Evolutionary conservation across 306 rosid genomes (phyloP).

Genomic region (Elaeagnus macrophylla): DNA sequence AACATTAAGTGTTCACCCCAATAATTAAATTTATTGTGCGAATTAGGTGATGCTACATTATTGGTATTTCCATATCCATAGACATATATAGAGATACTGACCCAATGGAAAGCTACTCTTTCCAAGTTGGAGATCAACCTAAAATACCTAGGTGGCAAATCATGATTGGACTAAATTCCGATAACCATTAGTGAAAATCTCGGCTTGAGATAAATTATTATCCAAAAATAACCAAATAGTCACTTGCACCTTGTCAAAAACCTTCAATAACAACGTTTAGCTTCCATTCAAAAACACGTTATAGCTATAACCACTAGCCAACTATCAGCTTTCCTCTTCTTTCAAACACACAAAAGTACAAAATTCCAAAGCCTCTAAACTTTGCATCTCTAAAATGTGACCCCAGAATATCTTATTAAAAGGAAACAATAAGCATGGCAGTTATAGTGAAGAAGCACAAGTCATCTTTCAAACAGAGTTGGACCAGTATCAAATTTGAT

Average conservation of each 20-base stretch:
- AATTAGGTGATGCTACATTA: too few relatives aligned
- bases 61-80: too few relatives aligned
- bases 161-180: too few relatives aligned
- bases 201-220: too few relatives aligned
- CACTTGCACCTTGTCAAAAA: background rate
- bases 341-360: background rate
- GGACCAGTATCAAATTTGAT: background rate
- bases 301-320: background rate
- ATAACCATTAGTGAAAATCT: too few relatives aligned
- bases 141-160: too few relatives aligned
- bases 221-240: background rate
- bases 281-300: conserved; percentile 4
- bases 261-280: background rate
- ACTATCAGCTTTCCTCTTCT: background rate
- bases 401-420: background rate
- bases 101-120: too few relatives aligned
- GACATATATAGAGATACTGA: too few relatives aligned
- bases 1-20: too few relatives aligned
- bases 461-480: background rate
- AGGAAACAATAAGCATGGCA: background rate
- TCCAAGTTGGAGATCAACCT: too few relatives aligned
- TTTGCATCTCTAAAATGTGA: background rate
- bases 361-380: background rate
- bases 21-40: too few relatives aligned
- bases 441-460: background rate